Evolutionary conservation across 257 asterid genomes (phyloP), one percentile per base, ranked within the genome.

Genomic region (Scutellaria minor): DNA sequence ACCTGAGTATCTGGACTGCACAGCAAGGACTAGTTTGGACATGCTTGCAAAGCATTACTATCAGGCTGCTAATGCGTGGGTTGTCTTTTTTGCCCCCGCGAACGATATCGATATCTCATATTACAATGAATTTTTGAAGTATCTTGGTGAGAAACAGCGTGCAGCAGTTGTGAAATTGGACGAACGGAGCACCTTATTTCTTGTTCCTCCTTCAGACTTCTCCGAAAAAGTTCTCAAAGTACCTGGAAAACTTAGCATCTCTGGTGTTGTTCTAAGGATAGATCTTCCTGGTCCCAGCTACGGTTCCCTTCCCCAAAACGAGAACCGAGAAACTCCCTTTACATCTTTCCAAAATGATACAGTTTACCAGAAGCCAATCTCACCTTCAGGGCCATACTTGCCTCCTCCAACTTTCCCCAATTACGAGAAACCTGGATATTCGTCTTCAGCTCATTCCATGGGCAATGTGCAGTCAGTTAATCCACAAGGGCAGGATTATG

Each of bases 201-300:
- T 93, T 9, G 96, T 93, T 12, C 96, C 98, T 74, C 98, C 98
- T 66, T 93, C 98, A 20, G 97, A 93, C 20, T 91, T 93, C 85
- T 91, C 96, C 4, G 96, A 93, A 48, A 86, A 88, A 78, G 91
- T 93, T 22, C 85, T 93, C 5, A 93, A 93, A 84, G 98, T 93
- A 41, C 97, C 96, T 1, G 97, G 97, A 37, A 80, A 87, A 71
- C 78, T 89, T 55, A 91, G 98, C 90, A 88, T 93, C 63, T 89
- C 97, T 9, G 98, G 98, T 65, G 96, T 93, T 71, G 80, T 91
- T 61, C 66, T 89, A 56, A 88, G 90, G 75, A 72, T 85, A 61
- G 98, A 93, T 27, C 84, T 86, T 70, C 76, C 84, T 62, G 78
- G 84, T 70, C 75, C 89, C 6, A 70, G 86, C 76, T 81, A 73